phyloP scores from a whole-genome alignment of 805 yeast species.

The Nakazawaea wyomingensis region DNA sequence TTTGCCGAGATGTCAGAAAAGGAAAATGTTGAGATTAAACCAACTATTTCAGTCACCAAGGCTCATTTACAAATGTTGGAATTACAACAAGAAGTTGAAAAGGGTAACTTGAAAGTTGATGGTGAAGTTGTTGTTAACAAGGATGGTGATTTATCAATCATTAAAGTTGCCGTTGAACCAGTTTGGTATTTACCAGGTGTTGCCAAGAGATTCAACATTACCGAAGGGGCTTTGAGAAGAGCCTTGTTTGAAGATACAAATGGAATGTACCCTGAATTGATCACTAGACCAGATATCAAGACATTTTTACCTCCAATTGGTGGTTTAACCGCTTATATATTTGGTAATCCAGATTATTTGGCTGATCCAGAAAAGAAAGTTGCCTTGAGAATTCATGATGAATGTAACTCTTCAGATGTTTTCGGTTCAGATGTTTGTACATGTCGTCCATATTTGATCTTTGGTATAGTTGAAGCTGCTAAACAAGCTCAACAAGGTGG shows the following conservation, averaged over 20 bases:
- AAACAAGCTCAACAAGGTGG: conserved; percentile 68
- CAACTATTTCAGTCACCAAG: conserved; percentile 62
- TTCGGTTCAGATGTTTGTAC: conserved; percentile 67
- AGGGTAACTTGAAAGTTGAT: conserved; percentile 51
- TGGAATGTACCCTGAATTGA: conserved; percentile 65
- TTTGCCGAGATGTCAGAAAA: conserved; percentile 37
- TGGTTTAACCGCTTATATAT: conserved; percentile 60
- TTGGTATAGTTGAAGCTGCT: conserved; percentile 64
- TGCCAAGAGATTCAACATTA: conserved; percentile 55
- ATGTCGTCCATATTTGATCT: conserved; percentile 62
- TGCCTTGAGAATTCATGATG: conserved; percentile 62
- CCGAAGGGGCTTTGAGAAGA: conserved; percentile 51
- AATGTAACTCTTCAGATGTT: conserved; percentile 67
- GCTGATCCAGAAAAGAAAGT: conserved; percentile 46
- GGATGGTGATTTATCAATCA: conserved; percentile 56
- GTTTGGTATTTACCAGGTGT: conserved; percentile 70
- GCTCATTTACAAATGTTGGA: conserved; percentile 60
- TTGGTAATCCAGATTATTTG: conserved; percentile 53
- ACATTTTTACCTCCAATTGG: conserved; percentile 68
- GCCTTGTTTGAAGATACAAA: conserved; percentile 65
- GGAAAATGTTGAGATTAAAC: conserved; percentile 52
- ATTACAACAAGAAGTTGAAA: conserved; percentile 48
- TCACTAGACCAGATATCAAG: conserved; percentile 64
- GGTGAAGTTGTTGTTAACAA: conserved; percentile 55
- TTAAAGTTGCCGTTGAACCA: conserved; percentile 65